phyloP scores from a whole-genome alignment of 371 early-diverging fungal genomes.

The Umbelopsis sp. region DNA sequence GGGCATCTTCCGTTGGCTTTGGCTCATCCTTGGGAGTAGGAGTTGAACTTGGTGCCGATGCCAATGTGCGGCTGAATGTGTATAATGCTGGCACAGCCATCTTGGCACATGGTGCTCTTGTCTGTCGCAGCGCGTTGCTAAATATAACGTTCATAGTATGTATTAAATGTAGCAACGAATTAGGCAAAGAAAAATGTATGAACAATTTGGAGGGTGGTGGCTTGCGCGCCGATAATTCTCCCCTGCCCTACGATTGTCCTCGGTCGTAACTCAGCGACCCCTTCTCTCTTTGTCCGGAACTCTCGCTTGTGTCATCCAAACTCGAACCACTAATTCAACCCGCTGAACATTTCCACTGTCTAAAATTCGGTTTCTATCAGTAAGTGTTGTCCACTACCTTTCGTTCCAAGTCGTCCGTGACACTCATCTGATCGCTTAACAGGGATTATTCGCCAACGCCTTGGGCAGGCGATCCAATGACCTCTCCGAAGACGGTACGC shows the following conservation, averaged over 20 bases:
- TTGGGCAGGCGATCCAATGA: conserved; percentile 39
- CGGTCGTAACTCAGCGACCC: not conserved
- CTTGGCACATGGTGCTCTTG: not conserved
- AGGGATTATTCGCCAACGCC: conserved; percentile 47
- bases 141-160: no score
- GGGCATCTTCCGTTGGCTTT: conserved; percentile 26
- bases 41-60: conserved; percentile 17
- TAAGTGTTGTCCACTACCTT: not conserved
- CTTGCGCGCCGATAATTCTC: conserved; percentile 17
- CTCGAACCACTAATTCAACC: conserved; percentile 11
- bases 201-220: not conserved
- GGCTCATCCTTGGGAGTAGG: not conserved
- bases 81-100: not conserved
- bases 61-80: conserved; percentile 6
- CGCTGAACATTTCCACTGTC: no score
- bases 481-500: conserved; percentile 35
- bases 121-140: no score
- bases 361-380: conserved; percentile 54
- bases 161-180: no score
- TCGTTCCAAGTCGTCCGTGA: no score
- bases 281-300: conserved; percentile 6
- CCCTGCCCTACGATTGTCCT: conserved; percentile 10
- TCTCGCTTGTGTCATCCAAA: conserved; percentile 6
- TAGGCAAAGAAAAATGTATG: no score
- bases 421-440: not conserved